Conservation (phyloP, 2,329 filamentous ascomycete genomes). For the Alternaria arborescens region DNA sequence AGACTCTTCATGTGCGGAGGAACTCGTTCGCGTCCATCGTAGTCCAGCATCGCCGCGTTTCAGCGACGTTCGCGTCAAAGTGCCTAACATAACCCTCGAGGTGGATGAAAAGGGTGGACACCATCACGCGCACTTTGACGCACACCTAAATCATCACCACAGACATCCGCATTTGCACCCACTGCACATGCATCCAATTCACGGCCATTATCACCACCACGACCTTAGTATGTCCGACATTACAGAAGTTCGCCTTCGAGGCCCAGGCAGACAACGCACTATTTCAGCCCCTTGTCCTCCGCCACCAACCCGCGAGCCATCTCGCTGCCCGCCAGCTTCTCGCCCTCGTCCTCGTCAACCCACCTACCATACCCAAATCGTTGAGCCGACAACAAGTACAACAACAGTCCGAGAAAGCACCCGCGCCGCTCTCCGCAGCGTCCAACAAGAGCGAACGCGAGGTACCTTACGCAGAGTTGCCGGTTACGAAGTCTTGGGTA, state of each 20-base stretch:
- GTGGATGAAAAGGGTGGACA: slow-evolving; percentile 26
- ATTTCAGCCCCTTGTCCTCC: slow-evolving; percentile 24
- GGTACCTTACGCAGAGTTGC: slow-evolving; percentile 37
- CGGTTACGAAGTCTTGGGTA: slow-evolving; percentile 43
- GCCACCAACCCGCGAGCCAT: slow-evolving; percentile 23
- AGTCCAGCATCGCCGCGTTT: slow-evolving; percentile 29
- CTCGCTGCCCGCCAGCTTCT: slow-evolving; percentile 10
- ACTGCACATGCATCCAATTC: slow-evolving; percentile 37
- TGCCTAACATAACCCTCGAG: slow-evolving; percentile 31
- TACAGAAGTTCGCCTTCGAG: slow-evolving; percentile 25
- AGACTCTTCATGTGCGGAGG: slow-evolving; percentile 37
- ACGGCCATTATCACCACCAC: slow-evolving; percentile 21
- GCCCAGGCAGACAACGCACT: slow-evolving; percentile 29
- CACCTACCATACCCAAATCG: slow-evolving; percentile 42
- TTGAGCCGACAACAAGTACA: slow-evolving; percentile 25
- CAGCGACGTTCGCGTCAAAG: slow-evolving; percentile 32
- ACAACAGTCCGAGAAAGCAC: slow-evolving; percentile 37
- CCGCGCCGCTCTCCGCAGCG: slow-evolving; percentile 32
- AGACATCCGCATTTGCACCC: slow-evolving; percentile 34
- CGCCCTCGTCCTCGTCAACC: slow-evolving; percentile 29
- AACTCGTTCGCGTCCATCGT: slow-evolving; percentile 41
- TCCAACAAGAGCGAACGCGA: slow-evolving; percentile 22
- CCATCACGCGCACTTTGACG: slow-evolving; percentile 30
- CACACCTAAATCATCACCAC: slow-evolving; percentile 29
- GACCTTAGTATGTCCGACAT: slow-evolving; percentile 4